phyloP scores from a whole-genome alignment of 2,329 filamentous ascomycete genomes.

The Exserohilum turcica region DNA sequence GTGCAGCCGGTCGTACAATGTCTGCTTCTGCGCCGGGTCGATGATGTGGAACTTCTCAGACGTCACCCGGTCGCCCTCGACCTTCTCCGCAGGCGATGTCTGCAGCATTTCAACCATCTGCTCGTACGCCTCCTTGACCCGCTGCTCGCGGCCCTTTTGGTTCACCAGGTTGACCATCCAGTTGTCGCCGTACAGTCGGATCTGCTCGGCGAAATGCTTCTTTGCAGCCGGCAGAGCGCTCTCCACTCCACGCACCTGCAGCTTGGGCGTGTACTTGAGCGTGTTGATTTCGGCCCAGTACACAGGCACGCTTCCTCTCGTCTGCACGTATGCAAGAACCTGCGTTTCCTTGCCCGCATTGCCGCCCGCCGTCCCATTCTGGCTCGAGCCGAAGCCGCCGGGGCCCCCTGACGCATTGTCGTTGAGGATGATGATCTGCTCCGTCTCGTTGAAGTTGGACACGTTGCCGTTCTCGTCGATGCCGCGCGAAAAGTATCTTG shows the following conservation, averaged over 20 bases:
- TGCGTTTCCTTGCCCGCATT: slow-evolving; percentile 75
- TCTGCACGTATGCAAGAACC: slow-evolving; percentile 93
- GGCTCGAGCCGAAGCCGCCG: slow-evolving; percentile 78
- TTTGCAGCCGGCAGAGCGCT: slow-evolving; percentile 77
- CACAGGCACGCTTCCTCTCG: slow-evolving; percentile 90
- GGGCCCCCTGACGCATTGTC: slow-evolving; percentile 73
- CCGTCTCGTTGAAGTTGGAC: slow-evolving; percentile 99
- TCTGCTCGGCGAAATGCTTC: slow-evolving; percentile 92
- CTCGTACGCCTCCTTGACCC: slow-evolving; percentile 92
- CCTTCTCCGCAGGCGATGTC: slow-evolving; percentile 68
- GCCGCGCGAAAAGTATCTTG: slow-evolving; percentile 91
- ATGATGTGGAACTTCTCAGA: slow-evolving; percentile 82
- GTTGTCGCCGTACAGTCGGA: slow-evolving; percentile 91
- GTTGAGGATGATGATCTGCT: slow-evolving; percentile 89
- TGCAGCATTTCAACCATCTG: slow-evolving; percentile 80
- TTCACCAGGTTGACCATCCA: slow-evolving; percentile 98
- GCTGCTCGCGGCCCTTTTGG: slow-evolving; percentile 87
- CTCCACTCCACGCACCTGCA: slow-evolving; percentile 86
- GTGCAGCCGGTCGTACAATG: slow-evolving; percentile 82
- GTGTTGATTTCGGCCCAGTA: slow-evolving; percentile 98
- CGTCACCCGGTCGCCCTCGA: slow-evolving; percentile 67
- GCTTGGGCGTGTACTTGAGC: slow-evolving; percentile 85
- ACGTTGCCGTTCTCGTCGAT: slow-evolving; percentile 92
- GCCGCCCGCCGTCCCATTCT: slow-evolving; percentile 66
- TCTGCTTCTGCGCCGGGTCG: slow-evolving; percentile 64